A percentile compares a stretch with the other conserved stretches of the same genome.
Conservation (phyloP, 306 rosid genomes). For the Cajanus cajan region DNA sequence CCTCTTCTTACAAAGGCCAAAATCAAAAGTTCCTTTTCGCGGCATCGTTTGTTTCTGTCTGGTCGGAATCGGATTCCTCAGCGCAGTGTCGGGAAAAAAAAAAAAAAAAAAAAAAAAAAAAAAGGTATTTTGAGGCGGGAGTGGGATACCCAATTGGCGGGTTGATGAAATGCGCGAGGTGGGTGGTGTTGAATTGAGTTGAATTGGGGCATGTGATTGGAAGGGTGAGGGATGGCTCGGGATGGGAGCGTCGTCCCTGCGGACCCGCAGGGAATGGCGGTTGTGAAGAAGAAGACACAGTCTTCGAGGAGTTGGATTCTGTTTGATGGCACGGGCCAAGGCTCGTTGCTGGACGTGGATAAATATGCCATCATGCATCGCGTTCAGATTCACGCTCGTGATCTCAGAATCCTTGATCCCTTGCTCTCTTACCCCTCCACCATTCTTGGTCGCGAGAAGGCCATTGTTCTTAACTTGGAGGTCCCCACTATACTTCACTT, state of each 20-base stretch:
- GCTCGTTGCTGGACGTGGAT: slow-evolving; percentile 72
- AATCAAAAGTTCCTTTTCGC: background rate
- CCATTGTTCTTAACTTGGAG: slow-evolving; percentile 95
- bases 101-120: background rate
- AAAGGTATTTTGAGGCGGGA: background rate
- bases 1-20: too few species aligned
- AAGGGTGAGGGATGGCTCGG: slow-evolving; percentile 52
- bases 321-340: slow-evolving; percentile 59
- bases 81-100: background rate
- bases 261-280: slow-evolving; percentile 58
- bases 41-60: background rate
- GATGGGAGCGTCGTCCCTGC: slow-evolving; percentile 73
- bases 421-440: slow-evolving; percentile 86
- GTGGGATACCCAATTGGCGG: slow-evolving; percentile 23
- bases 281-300: slow-evolving; percentile 74
- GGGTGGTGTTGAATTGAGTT: background rate
- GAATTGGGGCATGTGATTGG: slow-evolving; percentile 32
- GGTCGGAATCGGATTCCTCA: slow-evolving; percentile 28
- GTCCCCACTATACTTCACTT: slow-evolving; percentile 16
- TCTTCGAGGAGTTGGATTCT: slow-evolving; percentile 80
- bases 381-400: slow-evolving; percentile 91
- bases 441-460: slow-evolving; percentile 86
- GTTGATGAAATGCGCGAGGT: slow-evolving; percentile 19
- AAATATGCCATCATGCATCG: slow-evolving; percentile 88
- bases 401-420: slow-evolving; percentile 92